These are phyloP conservation scores for Lachnellula subtilissima DNA, from an alignment of 2,329 filamentous ascomycete genomes.

Conservation along the genomic window DNA sequence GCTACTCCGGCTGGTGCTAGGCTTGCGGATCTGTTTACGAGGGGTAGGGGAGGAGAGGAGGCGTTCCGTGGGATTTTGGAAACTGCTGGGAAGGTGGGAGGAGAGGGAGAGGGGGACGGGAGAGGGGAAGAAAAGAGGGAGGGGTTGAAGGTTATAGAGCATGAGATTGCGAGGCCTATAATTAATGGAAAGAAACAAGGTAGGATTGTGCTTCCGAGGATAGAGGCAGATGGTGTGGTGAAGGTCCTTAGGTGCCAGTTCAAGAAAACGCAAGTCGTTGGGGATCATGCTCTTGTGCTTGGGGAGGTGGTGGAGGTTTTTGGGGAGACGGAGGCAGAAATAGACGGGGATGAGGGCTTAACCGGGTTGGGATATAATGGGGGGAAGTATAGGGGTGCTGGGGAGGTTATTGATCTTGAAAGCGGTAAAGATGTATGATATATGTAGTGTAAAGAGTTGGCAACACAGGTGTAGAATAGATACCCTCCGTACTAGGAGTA, in stretches of 20 bases:
- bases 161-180: not conserved
- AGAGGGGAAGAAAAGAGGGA: not conserved
- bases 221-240: slow-evolving; percentile 13
- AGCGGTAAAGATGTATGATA: too few species aligned
- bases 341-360: not conserved
- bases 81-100: too few species aligned
- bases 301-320: slow-evolving; percentile 21
- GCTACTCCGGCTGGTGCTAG: slow-evolving; percentile 13
- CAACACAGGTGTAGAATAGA: too few species aligned
- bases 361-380: slow-evolving; percentile 14
- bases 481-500: too few species aligned
- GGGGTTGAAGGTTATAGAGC: not conserved
- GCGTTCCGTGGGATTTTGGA: not conserved
- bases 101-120: too few species aligned
- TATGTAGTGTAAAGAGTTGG: too few species aligned
- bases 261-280: slow-evolving; percentile 16
- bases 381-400: slow-evolving; percentile 12
- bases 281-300: slow-evolving; percentile 28
- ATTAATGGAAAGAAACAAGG: too few species aligned
- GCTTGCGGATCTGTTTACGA: slow-evolving; percentile 26
- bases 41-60: slow-evolving; percentile 4
- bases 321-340: not conserved
- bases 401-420: too few species aligned
- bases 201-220: slow-evolving; percentile 4
- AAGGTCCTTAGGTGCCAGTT: slow-evolving; percentile 18